Percentiles rank a stretch among this genome's conserved stretches.
phyloP scores from a whole-genome alignment of 768 basidiomycete species.

The Termitomyces sp. region DNA sequence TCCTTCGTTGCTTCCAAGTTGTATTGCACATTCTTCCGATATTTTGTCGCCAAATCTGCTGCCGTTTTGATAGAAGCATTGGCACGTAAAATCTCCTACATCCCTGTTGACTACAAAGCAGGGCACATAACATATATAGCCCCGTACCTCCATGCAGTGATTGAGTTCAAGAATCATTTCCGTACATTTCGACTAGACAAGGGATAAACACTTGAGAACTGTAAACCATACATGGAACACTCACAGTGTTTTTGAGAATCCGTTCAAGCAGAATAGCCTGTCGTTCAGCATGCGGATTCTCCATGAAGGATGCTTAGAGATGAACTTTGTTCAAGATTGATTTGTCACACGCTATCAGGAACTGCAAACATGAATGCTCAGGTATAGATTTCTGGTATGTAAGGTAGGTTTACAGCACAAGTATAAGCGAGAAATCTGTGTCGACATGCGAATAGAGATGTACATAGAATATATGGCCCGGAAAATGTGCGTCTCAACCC shows the following conservation, averaged over 20 bases:
- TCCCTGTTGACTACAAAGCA: constrained; percentile 1
- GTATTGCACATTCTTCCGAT: constrained; percentile 90
- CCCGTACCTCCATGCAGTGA: constrained; percentile 70
- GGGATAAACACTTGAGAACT: neutral
- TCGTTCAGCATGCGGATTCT: constrained; percentile 91
- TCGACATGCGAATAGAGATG: constrained; percentile 1
- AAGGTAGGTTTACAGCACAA: constrained; percentile 4
- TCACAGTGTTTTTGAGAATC: constrained; percentile 84
- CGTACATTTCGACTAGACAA: constrained; percentile 78
- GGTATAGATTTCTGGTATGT: neutral
- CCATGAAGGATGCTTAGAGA: constrained; percentile 46
- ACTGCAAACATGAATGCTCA: neutral
- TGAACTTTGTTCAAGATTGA: neutral
- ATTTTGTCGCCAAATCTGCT: constrained; percentile 80
- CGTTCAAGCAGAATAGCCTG: constrained; percentile 88
- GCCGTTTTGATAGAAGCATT: constrained; percentile 76
- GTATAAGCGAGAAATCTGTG: constrained; percentile 1
- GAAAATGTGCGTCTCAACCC: constrained; percentile 33
- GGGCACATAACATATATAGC: neutral
- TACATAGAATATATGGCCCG: neutral
- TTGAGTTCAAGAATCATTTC: constrained; percentile 89
- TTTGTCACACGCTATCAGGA: constrained; percentile 10
- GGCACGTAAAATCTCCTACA: constrained; percentile 76
- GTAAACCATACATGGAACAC: constrained; percentile 12
- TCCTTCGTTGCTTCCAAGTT: constrained; percentile 73